Base-by-base conservation (phyloP, 139 green algal genomes). In the Mesostigma viride region DNA sequence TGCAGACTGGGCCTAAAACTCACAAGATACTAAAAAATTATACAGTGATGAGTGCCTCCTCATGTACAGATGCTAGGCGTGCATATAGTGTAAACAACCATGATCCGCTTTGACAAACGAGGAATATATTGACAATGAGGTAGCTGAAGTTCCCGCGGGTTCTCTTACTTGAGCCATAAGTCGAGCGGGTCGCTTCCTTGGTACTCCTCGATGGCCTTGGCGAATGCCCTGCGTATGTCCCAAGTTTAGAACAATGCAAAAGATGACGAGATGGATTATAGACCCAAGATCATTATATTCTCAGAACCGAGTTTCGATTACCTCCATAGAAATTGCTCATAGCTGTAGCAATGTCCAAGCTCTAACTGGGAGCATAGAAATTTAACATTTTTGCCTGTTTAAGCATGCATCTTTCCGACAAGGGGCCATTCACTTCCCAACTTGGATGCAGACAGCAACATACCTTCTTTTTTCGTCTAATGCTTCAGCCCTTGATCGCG, bases 111-210 rank as follows among this genome's bases (percentile, higher is more conserved):
- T n/a, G n/a, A n/a, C n/a, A n/a, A n/a, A n/a, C n/a, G n/a, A n/a
- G n/a, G n/a, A n/a, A n/a, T n/a, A n/a, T n/a, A n/a, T n/a, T n/a
- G n/a, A n/a, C n/a, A n/a, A n/a, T n/a, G n/a, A n/a, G n/a, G n/a
- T n/a, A n/a, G n/a, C n/a, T n/a, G n/a, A n/a, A n/a, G n/a, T n/a
- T n/a, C n/a, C n/a, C n/a, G n/a, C n/a, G n/a, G n/a, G n/a, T n/a
- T n/a, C n/a, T n/a, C n/a, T n/a, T 46, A 94, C 88, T 75, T 88
- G 27, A 88, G 66, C 88, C 88, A 95, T 6, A 75, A 33, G 5
- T 86, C 81, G 31, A 95, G 63, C 0, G 85, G 87, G 64, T 95
- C 89, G 2, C 86, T 72, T 2, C 88, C 87, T 6, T 70, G 31
- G 63, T 95, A 91, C 0, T 81, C 65, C 0, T 67, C 58, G 2